Evolutionary conservation across 345 rosid species (phyloP).

Genomic region (Conringia planisiliqua): DNA sequence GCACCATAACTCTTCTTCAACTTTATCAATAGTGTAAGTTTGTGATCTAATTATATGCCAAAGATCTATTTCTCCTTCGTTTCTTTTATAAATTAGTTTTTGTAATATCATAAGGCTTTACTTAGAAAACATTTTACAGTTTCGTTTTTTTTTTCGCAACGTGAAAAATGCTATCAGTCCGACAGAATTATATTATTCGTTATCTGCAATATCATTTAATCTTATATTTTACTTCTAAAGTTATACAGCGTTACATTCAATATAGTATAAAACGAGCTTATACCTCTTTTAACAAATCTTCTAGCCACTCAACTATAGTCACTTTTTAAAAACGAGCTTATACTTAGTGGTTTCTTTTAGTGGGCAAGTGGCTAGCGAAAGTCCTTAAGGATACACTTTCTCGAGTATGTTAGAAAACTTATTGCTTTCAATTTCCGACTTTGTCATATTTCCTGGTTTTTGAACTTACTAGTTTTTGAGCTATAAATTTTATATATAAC

Average conservation of each 20-base stretch:
- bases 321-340: too few relatives aligned
- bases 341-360: neutral
- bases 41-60: neutral
- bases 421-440: neutral
- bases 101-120: neutral
- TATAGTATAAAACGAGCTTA: neutral
- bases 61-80: neutral
- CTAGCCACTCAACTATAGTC: too few relatives aligned
- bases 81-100: neutral
- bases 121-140: neutral
- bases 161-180: neutral
- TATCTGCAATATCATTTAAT: neutral
- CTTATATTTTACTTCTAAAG: neutral
- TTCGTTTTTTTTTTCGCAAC: neutral
- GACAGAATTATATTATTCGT: neutral
- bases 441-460: neutral
- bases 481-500: neutral
- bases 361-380: neutral
- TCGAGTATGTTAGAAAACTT: neutral
- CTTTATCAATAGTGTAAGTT: conserved; percentile 2
- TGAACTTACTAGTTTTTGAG: neutral
- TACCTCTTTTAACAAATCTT: too few relatives aligned
- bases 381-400: neutral
- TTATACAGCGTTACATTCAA: neutral
- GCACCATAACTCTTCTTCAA: neutral